phyloP scores from a whole-genome alignment of 1,284 basidiomycete genomes.

The Acaromyces ingoldii region DNA sequence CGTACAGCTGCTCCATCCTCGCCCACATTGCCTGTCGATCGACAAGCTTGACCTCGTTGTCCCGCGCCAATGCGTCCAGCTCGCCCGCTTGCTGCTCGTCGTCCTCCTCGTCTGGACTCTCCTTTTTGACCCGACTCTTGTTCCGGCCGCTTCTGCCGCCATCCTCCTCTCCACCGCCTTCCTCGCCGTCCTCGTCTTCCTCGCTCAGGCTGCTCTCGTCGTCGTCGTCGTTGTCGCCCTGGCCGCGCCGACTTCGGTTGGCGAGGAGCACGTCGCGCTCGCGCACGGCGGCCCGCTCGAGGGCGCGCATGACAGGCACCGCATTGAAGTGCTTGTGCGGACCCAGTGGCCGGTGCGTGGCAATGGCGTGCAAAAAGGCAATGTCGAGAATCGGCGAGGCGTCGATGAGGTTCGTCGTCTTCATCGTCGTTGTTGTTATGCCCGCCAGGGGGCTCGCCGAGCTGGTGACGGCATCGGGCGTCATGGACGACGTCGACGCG shows the following conservation, averaged over 20 bases:
- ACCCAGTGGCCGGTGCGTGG: slow-evolving; percentile 33
- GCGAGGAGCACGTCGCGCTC: slow-evolving; percentile 20
- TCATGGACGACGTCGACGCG: too few relatives aligned
- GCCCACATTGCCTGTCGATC: slow-evolving; percentile 25
- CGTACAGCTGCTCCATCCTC: slow-evolving; percentile 29
- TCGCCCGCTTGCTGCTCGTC: slow-evolving; percentile 18
- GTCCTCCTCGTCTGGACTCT: slow-evolving; percentile 12
- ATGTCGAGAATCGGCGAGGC: slow-evolving; percentile 13
- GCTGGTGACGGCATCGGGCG: too few relatives aligned
- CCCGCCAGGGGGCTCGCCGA: too few relatives aligned
- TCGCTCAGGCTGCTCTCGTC: slow-evolving; percentile 7
- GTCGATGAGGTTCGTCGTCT: too few relatives aligned
- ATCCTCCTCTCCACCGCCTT: slow-evolving; percentile 7
- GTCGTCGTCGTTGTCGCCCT: slow-evolving; percentile 17
- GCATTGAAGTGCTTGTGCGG: slow-evolving; percentile 43
- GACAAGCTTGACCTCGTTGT: slow-evolving; percentile 21
- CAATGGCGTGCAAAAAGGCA: slow-evolving; percentile 36
- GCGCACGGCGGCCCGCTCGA: slow-evolving; percentile 16
- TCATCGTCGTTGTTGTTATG: too few relatives aligned
- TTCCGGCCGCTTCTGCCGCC: too few relatives aligned
- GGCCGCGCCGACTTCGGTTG: slow-evolving; percentile 9
- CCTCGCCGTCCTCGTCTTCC: slow-evolving; percentile 18
- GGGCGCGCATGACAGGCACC: slow-evolving; percentile 27
- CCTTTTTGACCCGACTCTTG: too few relatives aligned
- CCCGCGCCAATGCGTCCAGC: slow-evolving; percentile 15